Base-by-base conservation (phyloP, 139 green algal genomes). In the Auxenochlorella protothecoides region DNA sequence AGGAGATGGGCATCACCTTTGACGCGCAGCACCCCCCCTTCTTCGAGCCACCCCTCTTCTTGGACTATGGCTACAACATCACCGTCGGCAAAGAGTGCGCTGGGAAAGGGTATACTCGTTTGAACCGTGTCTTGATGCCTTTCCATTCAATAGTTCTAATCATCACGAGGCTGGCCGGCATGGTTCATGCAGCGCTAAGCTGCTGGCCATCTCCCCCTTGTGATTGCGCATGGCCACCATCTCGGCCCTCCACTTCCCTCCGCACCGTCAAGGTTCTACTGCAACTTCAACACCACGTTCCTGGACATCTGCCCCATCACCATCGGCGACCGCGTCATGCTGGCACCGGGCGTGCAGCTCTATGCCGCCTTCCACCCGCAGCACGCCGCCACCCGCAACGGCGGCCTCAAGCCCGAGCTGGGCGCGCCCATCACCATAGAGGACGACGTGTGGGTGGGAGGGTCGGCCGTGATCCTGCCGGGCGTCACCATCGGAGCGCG, bases 401-500 rank as follows among this genome's bases (percentile, higher is more conserved):
- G 73, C 73, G 77, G 76, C 6, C 57, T 62, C 57, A 62, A 62
- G 9, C 57, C 57, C 57, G 77, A 82, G 59, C 64, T 51, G 16
- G 71, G 10, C 10, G 65, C 64, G 61, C 56, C 62, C 16, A 73
- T 82, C 59, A 78, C 63, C 15, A 72, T 83, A n/a, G 72, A 71
- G 12, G 72, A 75, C 51, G 71, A 84, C 72, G 13, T 55, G 3
- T 81, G 76, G 72, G 59, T 84, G 3, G 79, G 79, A 11, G 79
- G 75, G 9, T 55, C 59, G 11, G 75, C 69, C 8, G 68, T 80
- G 3, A 69, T 84, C 52, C 72, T 76, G 55, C 74, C 72, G 9
- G 83, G 83, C n/a, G 76, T 91, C 3, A 86, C 77, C 2, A 78
- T 91, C 13, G 84, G 84, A 6, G 68, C 83, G 44, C 76, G 78